Percentiles rank a stretch among this genome's conserved stretches.
Evolutionary conservation across 2,329 filamentous ascomycete species (phyloP).

Genomic region (Paecilomyces dactylethromorphus): DNA sequence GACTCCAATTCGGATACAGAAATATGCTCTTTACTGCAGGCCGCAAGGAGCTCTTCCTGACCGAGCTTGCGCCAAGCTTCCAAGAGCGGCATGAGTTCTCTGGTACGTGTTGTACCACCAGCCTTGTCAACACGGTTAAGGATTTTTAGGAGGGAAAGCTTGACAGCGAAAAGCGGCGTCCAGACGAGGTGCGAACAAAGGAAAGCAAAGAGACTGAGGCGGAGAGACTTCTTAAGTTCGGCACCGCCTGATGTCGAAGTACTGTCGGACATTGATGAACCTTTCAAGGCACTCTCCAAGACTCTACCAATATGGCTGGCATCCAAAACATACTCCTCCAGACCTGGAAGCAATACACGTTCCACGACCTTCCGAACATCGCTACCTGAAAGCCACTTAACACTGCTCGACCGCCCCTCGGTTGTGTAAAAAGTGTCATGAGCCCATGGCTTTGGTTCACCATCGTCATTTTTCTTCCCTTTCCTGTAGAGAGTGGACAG

Average conservation of each 20-base stretch:
- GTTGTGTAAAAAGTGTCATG: slow-evolving; percentile 60
- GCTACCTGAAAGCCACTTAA: slow-evolving; percentile 54
- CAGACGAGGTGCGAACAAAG: slow-evolving; percentile 65
- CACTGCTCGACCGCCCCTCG: slow-evolving; percentile 36
- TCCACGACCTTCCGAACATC: slow-evolving; percentile 57
- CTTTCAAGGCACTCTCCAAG: slow-evolving; percentile 56
- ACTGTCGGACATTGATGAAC: slow-evolving; percentile 24
- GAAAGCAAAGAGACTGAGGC: slow-evolving; percentile 62
- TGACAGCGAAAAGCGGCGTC: slow-evolving; percentile 63
- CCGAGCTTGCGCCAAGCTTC: slow-evolving; percentile 59
- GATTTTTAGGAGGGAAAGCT: slow-evolving; percentile 63
- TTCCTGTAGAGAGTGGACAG: slow-evolving; percentile 48
- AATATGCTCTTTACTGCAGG: slow-evolving; percentile 46
- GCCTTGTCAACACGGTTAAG: slow-evolving; percentile 67
- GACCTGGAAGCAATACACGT: slow-evolving; percentile 61
- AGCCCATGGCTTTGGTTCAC: slow-evolving; percentile 49
- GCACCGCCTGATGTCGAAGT: slow-evolving; percentile 35
- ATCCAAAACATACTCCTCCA: slow-evolving; percentile 86
- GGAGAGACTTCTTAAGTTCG: slow-evolving; percentile 56
- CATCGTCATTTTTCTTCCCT: slow-evolving; percentile 34
- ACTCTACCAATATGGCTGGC: slow-evolving; percentile 60
- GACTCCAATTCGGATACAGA: slow-evolving; percentile 44
- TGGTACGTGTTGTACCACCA: slow-evolving; percentile 65
- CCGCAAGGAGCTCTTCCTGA: slow-evolving; percentile 44
- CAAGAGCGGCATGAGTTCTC: slow-evolving; percentile 69